phyloP scores from a whole-genome alignment of 2,329 filamentous ascomycete genomes.

The Calonectria hongkongensis region DNA sequence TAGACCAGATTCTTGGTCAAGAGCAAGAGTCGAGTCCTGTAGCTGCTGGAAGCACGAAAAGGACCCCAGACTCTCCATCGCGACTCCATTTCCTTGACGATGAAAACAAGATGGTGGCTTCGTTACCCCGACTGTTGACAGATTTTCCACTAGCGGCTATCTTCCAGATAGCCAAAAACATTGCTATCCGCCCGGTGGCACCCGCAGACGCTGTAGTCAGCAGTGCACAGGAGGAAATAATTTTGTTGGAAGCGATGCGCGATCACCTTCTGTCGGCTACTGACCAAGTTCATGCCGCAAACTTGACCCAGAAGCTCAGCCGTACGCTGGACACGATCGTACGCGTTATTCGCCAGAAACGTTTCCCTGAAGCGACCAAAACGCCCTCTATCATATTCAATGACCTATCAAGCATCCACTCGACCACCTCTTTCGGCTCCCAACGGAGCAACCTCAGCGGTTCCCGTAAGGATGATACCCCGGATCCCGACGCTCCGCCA shows the following conservation, averaged over 20 bases:
- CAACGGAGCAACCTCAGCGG: conserved; percentile 43
- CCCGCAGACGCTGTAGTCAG: conserved; percentile 30
- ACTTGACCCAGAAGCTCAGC: conserved; percentile 47
- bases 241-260: conserved; percentile 50
- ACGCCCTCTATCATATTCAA: conserved; percentile 52
- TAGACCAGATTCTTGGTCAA: conserved; percentile 43
- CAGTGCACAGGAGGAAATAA: conserved; percentile 52
- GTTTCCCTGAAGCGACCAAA: conserved; percentile 32
- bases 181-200: conserved; percentile 46
- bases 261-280: conserved; percentile 45
- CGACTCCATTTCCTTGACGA: conserved; percentile 21
- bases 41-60: conserved; percentile 15
- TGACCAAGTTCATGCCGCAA: conserved; percentile 47
- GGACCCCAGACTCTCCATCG: background rate
- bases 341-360: conserved; percentile 47
- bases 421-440: conserved; percentile 49
- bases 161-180: conserved; percentile 47
- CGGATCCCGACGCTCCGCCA: conserved; percentile 45
- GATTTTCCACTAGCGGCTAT: conserved; percentile 50
- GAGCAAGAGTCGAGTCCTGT: conserved; percentile 22
- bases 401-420: conserved; percentile 50
- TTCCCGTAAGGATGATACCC: conserved; percentile 51
- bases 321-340: conserved; percentile 44
- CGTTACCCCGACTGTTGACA: conserved; percentile 46
- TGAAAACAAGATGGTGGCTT: conserved; percentile 31